Evolutionary conservation across 1,284 basidiomycete species (phyloP).

Genomic region (Rhodofomes roseus): DNA sequence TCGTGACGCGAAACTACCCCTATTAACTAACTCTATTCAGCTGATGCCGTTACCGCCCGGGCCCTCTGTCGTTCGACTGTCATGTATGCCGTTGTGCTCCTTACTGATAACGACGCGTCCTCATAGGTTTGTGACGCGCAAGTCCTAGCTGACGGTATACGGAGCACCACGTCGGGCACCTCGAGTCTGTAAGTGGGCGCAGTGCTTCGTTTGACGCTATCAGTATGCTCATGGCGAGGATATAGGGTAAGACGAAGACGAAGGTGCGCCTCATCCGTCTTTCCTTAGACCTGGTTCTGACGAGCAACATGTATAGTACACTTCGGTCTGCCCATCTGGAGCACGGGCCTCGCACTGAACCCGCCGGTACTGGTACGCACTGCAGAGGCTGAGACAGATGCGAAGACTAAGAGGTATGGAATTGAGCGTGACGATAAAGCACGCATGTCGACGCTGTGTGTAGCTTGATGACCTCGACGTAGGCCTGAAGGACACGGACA

Average conservation of each 20-base stretch:
- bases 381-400: slow-evolving; percentile 57
- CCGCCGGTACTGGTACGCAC: slow-evolving; percentile 69
- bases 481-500: slow-evolving; percentile 49
- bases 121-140: slow-evolving; percentile 63
- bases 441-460: slow-evolving; percentile 1
- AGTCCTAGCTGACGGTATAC: slow-evolving; percentile 79
- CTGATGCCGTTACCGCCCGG: too few relatives aligned
- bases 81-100: background rate
- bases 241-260: slow-evolving; percentile 63
- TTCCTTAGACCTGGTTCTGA: too few relatives aligned
- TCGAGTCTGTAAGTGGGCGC: slow-evolving; percentile 51
- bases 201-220: slow-evolving; percentile 7
- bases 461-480: slow-evolving; percentile 60
- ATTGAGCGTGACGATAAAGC: background rate
- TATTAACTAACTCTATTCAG: too few relatives aligned
- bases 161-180: slow-evolving; percentile 76
- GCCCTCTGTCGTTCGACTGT: slow-evolving; percentile 2
- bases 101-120: background rate
- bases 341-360: slow-evolving; percentile 79
- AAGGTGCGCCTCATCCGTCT: slow-evolving; percentile 34
- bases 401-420: slow-evolving; percentile 52
- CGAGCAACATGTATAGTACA: slow-evolving; percentile 49
- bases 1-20: too few relatives aligned
- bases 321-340: slow-evolving; percentile 85
- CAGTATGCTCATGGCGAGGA: slow-evolving; percentile 22